Base-by-base conservation (phyloP, 768 basidiomycete genomes). In the Pisolithus orientalis region DNA sequence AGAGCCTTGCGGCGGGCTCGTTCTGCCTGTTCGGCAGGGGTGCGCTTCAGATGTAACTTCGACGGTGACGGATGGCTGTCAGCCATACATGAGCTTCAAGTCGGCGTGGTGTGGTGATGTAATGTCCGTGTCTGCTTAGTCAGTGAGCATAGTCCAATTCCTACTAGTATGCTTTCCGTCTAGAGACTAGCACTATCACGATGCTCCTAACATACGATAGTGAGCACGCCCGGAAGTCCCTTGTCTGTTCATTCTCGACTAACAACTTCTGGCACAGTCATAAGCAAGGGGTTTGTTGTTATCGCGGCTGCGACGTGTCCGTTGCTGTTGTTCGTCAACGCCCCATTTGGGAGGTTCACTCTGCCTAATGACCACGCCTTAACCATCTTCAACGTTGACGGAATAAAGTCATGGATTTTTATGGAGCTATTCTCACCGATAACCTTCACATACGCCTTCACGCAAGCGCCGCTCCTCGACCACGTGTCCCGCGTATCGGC, bases 291-390 rank as follows among this genome's bases (percentile, higher is more conserved):
- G 63, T 77, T 79, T 43, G 69, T 77, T 9, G 50, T 83, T 2
- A 31, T 66, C 0, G 75, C 76, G 3, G 43, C 72, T 1, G 10
- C 73, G 9, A 27, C 65, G 1, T 60, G 60, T 29, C 80, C 78
- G 0, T 24, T 72, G 0, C 57, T 66, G 9, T 74, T 86, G 56
- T 37, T 82, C 47, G 62, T 89, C 47, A 74, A 92, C 62, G 91
- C 90, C 0, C 88, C 88, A 0, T 91, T 91, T 65, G 92, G 92
- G 9, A 78, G 87, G 0, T 93, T 93, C 63, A 66, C 82, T 0
- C 80, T 77, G 0, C 65, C 55, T 39, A 57, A 52, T 53, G 56
- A 78, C 28, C 34, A 34, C 13, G 34, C 13, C 1, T 13, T 34
- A 34, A 77, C 74, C 57, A 56, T 76, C 51, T 68, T 84, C 55